phyloP scores from a whole-genome alignment of 2,329 filamentous ascomycete genomes.

The Exophiala calicioides region DNA sequence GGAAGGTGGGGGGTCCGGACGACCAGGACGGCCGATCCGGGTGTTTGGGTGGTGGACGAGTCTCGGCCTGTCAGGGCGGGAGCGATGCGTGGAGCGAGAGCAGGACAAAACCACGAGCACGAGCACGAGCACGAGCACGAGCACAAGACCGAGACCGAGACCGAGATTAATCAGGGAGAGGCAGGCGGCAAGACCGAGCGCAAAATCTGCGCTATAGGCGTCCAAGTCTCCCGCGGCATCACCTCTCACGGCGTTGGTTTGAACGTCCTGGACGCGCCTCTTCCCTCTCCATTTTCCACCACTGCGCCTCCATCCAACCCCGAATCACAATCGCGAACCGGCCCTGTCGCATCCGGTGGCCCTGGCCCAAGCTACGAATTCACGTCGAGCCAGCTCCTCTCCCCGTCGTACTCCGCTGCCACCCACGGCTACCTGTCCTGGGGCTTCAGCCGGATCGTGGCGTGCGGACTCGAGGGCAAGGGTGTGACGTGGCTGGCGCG shows the following conservation, averaged over 20 bases:
- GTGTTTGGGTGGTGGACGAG: constrained; percentile 72
- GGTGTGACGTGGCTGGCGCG: constrained; percentile 71
- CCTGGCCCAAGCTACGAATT: constrained; percentile 8
- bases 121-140: background rate
- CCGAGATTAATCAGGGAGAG: constrained; percentile 17
- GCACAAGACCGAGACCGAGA: background rate
- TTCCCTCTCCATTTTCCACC: constrained; percentile 1
- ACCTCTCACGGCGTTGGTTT: constrained; percentile 82
- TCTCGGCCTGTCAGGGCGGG: too few relatives aligned
- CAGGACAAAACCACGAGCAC: background rate
- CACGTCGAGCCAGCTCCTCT: constrained; percentile 7
- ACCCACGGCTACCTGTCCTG: constrained; percentile 47
- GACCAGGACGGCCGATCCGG: constrained; percentile 72
- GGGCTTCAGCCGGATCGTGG: constrained; percentile 73
- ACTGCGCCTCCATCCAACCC: background rate
- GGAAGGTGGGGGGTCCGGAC: constrained; percentile 57
- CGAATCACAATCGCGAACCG: background rate
- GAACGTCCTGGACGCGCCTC: constrained; percentile 58
- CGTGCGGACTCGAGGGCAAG: constrained; percentile 82
- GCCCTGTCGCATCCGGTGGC: too few relatives aligned
- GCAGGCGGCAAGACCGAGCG: constrained; percentile 42
- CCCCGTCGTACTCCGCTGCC: constrained; percentile 8
- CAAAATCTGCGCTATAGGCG: constrained; percentile 89
- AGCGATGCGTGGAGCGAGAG: too few relatives aligned
- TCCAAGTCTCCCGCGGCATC: constrained; percentile 84